Evolutionary conservation across 2,329 filamentous ascomycete species (phyloP), one percentile per base, ranked within the genome.

Genomic region (Paraphoma sp.): DNA sequence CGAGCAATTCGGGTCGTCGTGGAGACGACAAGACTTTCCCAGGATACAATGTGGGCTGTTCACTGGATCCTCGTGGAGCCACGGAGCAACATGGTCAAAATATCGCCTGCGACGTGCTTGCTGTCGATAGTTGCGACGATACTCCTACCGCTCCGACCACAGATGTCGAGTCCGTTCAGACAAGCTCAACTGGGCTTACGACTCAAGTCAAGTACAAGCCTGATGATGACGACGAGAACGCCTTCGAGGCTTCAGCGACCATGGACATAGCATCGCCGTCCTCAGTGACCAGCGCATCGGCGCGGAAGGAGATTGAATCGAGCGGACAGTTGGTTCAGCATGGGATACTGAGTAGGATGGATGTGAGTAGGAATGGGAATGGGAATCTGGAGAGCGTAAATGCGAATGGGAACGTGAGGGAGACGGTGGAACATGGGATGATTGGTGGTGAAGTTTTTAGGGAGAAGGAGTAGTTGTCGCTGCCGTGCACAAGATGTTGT

Each of bases 281-380:
- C 10, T n/a, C n/a, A 3, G 33, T 38, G 10, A 11, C 33, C 10
- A 31, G 42, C 14, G 33, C 16, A 18, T 14, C 33, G 3, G 38
- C 16, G 16, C 18, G 44, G n/a, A 14, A 18, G 33, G 41, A 46
- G 7, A 50, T 54, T 12, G 2, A 23, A 2, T 16, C 17, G 33
- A 51, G 52, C 46, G 46, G 52, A n/a, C 52, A 51, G 42, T 18
- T 54, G 30, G 52, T 50, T 28, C 46, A 50, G 33, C 31, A 54
- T 50, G 47, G 52, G 16, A 48, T 16, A 40, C 12, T 29, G 33
- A 47, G 28, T 47, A 23, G 29, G 28, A 40, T 6, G 28, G 48
- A 28, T 40, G 17, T 30, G 33, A 48, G 40, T 48, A 33, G n/a
- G 30, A 40, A 10, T 48, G 33, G 33, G 10, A 28, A 29, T 40